Conservation (phyloP, 2,329 filamentous ascomycete species). For the Lecanicillium sp. region DNA sequence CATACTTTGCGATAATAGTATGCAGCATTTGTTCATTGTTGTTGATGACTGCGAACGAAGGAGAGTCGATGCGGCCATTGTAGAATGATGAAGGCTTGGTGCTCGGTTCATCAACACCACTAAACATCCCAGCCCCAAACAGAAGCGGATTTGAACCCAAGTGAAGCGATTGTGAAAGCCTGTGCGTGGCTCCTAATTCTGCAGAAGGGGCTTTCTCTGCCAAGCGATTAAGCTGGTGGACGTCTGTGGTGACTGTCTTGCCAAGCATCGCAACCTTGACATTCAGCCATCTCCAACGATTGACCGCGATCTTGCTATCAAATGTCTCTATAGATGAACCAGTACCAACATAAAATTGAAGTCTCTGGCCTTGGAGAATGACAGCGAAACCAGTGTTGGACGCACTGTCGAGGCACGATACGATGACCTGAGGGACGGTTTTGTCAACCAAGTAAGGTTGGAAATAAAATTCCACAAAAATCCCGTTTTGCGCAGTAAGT, state of each 20-base stretch:
- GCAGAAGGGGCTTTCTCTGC: slow-evolving; percentile 5
- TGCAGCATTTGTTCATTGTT: slow-evolving; percentile 9
- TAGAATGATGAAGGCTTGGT: slow-evolving; percentile 8
- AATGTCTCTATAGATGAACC: too few species aligned
- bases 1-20: too few species aligned
- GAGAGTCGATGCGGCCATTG: slow-evolving; percentile 15
- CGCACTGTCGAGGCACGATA: neutral
- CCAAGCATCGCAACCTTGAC: slow-evolving; percentile 5
- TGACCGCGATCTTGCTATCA: neutral
- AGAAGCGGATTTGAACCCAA: slow-evolving; percentile 1
- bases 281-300: slow-evolving; percentile 8
- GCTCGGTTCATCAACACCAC: neutral
- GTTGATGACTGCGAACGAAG: slow-evolving; percentile 12
- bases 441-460: slow-evolving; percentile 4
- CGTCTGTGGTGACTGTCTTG: slow-evolving; percentile 3
- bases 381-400: neutral
- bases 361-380: neutral
- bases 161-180: neutral
- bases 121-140: slow-evolving; percentile 5
- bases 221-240: slow-evolving; percentile 6
- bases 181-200: neutral
- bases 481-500: neutral
- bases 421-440: neutral
- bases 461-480: slow-evolving; percentile 1
- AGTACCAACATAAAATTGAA: neutral